phyloP scores from a whole-genome alignment of 2,329 filamentous ascomycete species.

The Aureobasidium sp. region DNA sequence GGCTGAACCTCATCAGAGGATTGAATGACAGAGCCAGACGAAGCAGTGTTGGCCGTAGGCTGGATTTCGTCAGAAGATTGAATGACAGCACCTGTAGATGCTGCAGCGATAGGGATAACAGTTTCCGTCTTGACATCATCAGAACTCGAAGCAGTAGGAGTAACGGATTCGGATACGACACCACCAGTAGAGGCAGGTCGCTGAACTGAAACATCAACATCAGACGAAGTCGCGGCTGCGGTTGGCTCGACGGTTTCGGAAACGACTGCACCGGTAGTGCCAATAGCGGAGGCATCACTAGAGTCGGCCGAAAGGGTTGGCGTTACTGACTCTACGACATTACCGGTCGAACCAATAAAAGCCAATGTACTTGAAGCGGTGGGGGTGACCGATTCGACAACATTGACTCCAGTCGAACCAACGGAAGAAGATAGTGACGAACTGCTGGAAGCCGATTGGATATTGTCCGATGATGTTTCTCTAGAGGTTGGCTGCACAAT shows the following conservation, averaged over 20 bases:
- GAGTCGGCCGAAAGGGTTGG: not conserved
- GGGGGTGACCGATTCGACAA: constrained; percentile 1
- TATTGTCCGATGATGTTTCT: not conserved
- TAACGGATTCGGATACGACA: not conserved
- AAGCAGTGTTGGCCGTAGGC: not conserved
- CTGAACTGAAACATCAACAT: not conserved
- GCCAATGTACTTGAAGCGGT: not conserved
- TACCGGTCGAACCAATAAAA: constrained; percentile 3
- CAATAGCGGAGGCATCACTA: not conserved
- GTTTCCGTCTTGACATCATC: not conserved
- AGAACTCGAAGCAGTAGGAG: constrained; percentile 4
- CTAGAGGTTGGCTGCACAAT: constrained; percentile 2
- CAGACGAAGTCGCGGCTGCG: not conserved
- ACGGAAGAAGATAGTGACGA: not conserved
- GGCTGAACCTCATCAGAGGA: not conserved
- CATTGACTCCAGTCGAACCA: not conserved
- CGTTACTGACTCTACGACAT: not conserved
- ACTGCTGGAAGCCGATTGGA: constrained; percentile 1
- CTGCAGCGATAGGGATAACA: not conserved
- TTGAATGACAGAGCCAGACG: not conserved
- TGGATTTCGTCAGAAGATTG: not conserved
- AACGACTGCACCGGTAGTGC: not conserved
- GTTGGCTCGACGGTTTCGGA: constrained; percentile 3
- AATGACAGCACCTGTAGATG: constrained; percentile 3
- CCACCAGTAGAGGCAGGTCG: constrained; percentile 7